A percentile compares a stretch with the other conserved stretches of the same genome.
Conservation (phyloP, 2,329 filamentous ascomycete species). For the Scedosporium boydii region DNA sequence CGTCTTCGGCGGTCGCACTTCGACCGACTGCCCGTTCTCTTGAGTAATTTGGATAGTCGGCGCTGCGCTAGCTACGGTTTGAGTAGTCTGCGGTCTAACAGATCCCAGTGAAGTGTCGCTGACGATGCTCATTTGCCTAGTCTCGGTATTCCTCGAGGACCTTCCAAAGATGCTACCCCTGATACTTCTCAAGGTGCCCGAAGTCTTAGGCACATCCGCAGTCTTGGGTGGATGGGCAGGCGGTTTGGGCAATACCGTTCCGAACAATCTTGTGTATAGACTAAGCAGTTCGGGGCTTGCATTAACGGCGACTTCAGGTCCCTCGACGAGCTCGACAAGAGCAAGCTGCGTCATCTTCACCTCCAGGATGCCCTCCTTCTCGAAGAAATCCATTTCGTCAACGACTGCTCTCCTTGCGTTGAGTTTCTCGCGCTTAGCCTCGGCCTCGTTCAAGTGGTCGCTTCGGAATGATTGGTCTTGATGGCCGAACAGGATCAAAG, state of each 20-base stretch:
- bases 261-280: constrained; percentile 75
- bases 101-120: constrained; percentile 14
- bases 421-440: constrained; percentile 16
- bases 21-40: constrained; percentile 40
- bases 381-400: constrained; percentile 71
- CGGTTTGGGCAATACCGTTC: constrained; percentile 39
- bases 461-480: constrained; percentile 48
- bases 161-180: constrained; percentile 67
- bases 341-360: constrained; percentile 91
- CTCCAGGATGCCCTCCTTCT: constrained; percentile 83
- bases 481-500: constrained; percentile 58
- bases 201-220: constrained; percentile 54
- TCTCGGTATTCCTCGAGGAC: constrained; percentile 2
- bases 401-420: constrained; percentile 34
- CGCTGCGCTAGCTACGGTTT: constrained; percentile 34
- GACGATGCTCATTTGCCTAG: constrained; percentile 9
- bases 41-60: constrained; percentile 72
- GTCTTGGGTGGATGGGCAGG: constrained; percentile 28
- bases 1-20: constrained; percentile 23
- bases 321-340: constrained; percentile 74
- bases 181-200: constrained; percentile 62
- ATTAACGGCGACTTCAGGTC: constrained; percentile 77
- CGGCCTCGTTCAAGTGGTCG: constrained; percentile 55
- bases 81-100: constrained; percentile 28
- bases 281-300: constrained; percentile 75